Conservation (phyloP, 371 early-diverging fungal genomes). For the Zopfochytrium polystomum region DNA sequence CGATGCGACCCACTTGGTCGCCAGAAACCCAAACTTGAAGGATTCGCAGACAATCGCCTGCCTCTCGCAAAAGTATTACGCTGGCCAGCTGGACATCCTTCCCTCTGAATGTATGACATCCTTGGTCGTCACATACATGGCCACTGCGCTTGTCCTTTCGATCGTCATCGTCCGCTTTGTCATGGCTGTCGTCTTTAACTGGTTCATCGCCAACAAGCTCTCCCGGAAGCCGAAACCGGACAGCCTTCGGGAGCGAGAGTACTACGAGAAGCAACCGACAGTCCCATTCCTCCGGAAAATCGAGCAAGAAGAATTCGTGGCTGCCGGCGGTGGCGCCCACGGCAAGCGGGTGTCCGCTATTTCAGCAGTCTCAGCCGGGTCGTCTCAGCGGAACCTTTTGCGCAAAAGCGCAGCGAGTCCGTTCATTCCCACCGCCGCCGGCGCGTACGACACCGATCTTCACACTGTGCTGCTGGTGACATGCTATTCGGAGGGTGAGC, state of each 20-base stretch:
- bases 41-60: constrained; percentile 5
- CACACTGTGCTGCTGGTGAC: constrained; percentile 65
- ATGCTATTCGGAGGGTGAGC: constrained; percentile 61
- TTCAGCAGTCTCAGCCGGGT: background rate
- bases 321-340: background rate
- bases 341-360: background rate
- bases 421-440: constrained; percentile 7
- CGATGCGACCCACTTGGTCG: constrained; percentile 11
- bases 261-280: constrained; percentile 8
- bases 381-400: background rate
- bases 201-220: constrained; percentile 42
- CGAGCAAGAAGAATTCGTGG: background rate
- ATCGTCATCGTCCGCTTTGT: constrained; percentile 46
- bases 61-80: constrained; percentile 11
- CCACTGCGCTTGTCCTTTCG: constrained; percentile 42
- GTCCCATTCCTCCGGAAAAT: background rate
- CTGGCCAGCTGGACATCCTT: constrained; percentile 4
- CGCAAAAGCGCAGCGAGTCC: constrained; percentile 57
- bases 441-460: constrained; percentile 37
- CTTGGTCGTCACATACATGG: constrained; percentile 33
- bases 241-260: constrained; percentile 5
- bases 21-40: constrained; percentile 6
- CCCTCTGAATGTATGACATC: constrained; percentile 27
- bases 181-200: constrained; percentile 53
- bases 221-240: background rate